Percentiles rank a stretch among this genome's conserved stretches.
phyloP scores from a whole-genome alignment of 2,329 filamentous ascomycete genomes.

The Nigrospora osmanthi region DNA sequence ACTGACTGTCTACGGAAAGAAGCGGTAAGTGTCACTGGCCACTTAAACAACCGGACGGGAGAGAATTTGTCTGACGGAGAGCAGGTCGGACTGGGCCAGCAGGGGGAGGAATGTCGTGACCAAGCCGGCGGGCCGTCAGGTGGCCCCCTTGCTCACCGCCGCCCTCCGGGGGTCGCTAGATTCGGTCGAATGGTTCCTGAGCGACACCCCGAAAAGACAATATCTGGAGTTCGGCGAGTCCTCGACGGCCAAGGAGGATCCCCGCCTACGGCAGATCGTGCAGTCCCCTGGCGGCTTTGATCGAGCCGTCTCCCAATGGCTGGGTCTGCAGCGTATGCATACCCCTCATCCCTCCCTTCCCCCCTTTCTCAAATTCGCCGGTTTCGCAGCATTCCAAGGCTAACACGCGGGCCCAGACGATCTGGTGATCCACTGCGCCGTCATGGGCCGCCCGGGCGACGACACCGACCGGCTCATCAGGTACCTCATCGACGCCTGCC shows the following conservation, averaged over 20 bases:
- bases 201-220: constrained; percentile 57
- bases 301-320: constrained; percentile 53
- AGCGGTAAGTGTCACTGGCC: constrained; percentile 32
- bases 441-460: constrained; percentile 34
- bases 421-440: constrained; percentile 58
- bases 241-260: constrained; percentile 51
- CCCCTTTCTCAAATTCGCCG: neutral
- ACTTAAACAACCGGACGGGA: constrained; percentile 32
- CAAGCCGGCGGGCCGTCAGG: constrained; percentile 30
- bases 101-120: constrained; percentile 42
- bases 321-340: constrained; percentile 50
- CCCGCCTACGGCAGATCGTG: constrained; percentile 53
- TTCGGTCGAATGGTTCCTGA: constrained; percentile 69
- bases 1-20: constrained; percentile 50
- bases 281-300: constrained; percentile 56
- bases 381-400: neutral
- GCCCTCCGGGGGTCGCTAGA: constrained; percentile 52
- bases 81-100: constrained; percentile 63
- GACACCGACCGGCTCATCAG: constrained; percentile 48
- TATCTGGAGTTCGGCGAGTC: constrained; percentile 62
- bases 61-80: constrained; percentile 5
- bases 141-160: constrained; percentile 54
- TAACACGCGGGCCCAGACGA: constrained; percentile 33
- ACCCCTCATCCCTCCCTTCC: no score
- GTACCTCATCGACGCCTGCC: constrained; percentile 57